phyloP scores from a whole-genome alignment of 78 protist genomes.

The Polysphondylium violaceum region DNA sequence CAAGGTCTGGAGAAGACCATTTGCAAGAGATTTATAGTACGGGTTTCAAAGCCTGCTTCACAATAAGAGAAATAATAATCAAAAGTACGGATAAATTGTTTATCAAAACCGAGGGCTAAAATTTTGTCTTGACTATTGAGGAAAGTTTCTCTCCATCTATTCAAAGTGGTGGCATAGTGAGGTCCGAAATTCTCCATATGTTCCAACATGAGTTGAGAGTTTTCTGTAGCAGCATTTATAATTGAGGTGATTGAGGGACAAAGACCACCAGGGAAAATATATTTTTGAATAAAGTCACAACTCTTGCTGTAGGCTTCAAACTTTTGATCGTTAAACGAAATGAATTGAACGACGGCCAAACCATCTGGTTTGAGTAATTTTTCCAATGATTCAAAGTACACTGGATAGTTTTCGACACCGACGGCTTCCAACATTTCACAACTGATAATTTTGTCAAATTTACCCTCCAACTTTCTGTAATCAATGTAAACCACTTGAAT shows the following conservation, averaged over 20 bases:
- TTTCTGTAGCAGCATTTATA: constrained; percentile 7
- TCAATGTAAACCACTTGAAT: constrained; percentile 20
- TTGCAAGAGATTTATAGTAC: constrained; percentile 61
- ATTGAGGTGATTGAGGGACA: constrained; percentile 64
- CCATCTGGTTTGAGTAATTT: constrained; percentile 64
- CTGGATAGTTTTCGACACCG: constrained; percentile 56
- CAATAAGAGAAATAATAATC: constrained; percentile 76
- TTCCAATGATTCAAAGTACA: constrained; percentile 34
- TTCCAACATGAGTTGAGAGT: constrained; percentile 46
- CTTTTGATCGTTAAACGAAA: constrained; percentile 49
- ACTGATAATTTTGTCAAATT: constrained; percentile 59
- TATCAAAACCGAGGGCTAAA: constrained; percentile 7
- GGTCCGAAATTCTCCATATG: constrained; percentile 59
- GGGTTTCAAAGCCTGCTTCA: constrained; percentile 68
- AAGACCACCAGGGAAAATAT: constrained; percentile 78
- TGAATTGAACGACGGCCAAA: constrained; percentile 53
- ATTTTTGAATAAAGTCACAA: constrained; percentile 77
- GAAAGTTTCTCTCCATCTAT: constrained; percentile 63
- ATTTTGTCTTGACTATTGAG: background rate
- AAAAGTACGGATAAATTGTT: constrained; percentile 55
- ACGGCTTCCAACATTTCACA: constrained; percentile 84
- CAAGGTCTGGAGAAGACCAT: constrained; percentile 71
- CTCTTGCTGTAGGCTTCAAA: constrained; percentile 32
- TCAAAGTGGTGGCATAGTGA: constrained; percentile 74
- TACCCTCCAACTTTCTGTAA: constrained; percentile 23